Percentiles rank a stretch among this genome's conserved stretches.
phyloP scores from a whole-genome alignment of 176 grass and related monocot genomes.

The Urochloa ruziziensis region DNA sequence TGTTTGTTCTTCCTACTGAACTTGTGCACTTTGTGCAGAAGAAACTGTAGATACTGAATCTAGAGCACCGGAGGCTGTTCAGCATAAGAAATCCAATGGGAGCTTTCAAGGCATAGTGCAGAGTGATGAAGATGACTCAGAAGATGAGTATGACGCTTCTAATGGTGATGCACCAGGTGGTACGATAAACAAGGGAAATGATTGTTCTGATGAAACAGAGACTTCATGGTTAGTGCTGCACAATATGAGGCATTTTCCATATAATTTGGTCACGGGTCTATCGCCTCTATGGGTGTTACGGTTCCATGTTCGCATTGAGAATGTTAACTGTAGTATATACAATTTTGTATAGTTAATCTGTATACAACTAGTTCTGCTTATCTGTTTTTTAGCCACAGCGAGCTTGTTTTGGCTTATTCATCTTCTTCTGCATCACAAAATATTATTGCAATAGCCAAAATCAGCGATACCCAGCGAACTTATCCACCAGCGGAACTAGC shows the following conservation, averaged over 20 bases:
- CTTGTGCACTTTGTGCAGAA: not conserved
- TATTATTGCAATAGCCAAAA: not conserved
- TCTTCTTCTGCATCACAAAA: too few relatives aligned
- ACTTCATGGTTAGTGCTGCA: constrained; percentile 43
- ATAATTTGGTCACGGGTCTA: not conserved
- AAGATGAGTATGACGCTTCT: not conserved
- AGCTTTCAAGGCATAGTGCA: not conserved
- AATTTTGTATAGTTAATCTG: not conserved
- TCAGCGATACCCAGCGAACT: too few relatives aligned
- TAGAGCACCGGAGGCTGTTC: not conserved
- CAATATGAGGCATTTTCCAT: not conserved
- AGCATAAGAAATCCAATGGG: not conserved
- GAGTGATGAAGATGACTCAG: constrained; percentile 23
- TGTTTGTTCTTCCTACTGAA: not conserved
- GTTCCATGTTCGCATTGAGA: not conserved
- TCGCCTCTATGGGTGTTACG: not conserved
- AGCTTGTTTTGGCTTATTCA: too few relatives aligned
- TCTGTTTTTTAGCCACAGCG: too few relatives aligned
- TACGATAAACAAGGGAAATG: constrained; percentile 9
- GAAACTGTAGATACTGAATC: constrained; percentile 18
- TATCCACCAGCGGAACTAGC: not conserved
- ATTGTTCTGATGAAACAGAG: constrained; percentile 5
- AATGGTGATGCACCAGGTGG: constrained; percentile 14
- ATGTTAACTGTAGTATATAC: not conserved
- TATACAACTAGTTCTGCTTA: too few relatives aligned